Base-by-base conservation (phyloP, 2,329 filamentous ascomycete genomes). In the Periconia sp. region DNA sequence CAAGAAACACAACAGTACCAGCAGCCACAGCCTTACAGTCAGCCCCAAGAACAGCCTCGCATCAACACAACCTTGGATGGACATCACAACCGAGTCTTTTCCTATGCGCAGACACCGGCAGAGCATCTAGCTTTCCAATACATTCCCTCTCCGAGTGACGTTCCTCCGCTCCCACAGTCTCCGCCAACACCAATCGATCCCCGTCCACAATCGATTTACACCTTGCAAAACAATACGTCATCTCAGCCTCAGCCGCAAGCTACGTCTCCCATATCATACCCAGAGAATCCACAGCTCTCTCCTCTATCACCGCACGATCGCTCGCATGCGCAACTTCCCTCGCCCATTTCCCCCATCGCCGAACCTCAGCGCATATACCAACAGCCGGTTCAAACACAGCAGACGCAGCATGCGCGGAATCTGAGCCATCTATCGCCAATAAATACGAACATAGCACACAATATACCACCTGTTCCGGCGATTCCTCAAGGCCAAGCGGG, bases 21-120 rank as follows among this genome's bases (percentile, higher is more conserved):
- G 19, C 55, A 55, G 26, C 19, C 40, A 4, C 52, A 46, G 19
- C 52, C 51, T 8, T 32, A 37, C 21, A 28, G 33, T 12, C 53
- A 49, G 11, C 40, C 43, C 41, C 49, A 42, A 37, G 39, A 42
- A 16, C 46, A 40, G n/a, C 37, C 48, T 16, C 49, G 49, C 18
- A 35, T 52, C 37, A 50, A 52, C 41, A 57, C 50, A 13, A 54
- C 53, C 33, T 44, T 44, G 30, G 41, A 43, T 9, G 24, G 51
- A 29, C 43, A 19, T 15, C 33, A 48, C 22, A 56, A 46, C 40
- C 61, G 66, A 49, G 62, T 54, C 35, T 68, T 68, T 40, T 69
- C 66, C 4, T 70, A 68, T 51, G 61, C 64, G 28, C 62, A 65
- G 23, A 70, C 67, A 13, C 68, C 68, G 6, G 52, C 65, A 10